phyloP scores from a whole-genome alignment of 305 asterid species.

The Fraxinus velutina region DNA sequence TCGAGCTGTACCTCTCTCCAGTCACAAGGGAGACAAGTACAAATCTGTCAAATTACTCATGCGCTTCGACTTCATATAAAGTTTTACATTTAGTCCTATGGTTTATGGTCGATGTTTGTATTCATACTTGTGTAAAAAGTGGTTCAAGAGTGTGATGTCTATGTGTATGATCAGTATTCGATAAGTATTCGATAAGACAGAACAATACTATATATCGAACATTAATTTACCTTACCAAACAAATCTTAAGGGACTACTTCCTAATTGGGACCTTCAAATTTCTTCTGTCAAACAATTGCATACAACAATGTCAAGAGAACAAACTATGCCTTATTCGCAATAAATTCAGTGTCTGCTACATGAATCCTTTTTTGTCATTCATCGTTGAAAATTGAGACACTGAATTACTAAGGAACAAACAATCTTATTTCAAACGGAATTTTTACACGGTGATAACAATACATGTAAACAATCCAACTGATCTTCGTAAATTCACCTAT shows the following conservation, averaged over 20 bases:
- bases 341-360: background rate
- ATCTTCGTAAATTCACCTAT: background rate
- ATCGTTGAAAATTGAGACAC: background rate
- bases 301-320: background rate
- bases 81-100: background rate
- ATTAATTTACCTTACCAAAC: background rate
- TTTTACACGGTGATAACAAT: background rate
- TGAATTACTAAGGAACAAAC: background rate
- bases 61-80: conserved; percentile 48
- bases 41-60: conserved; percentile 58
- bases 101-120: background rate
- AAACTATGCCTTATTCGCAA: background rate
- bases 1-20: conserved; percentile 55
- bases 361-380: background rate
- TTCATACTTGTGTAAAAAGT: background rate
- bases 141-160: background rate
- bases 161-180: background rate
- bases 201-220: background rate
- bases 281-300: background rate
- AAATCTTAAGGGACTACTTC: background rate
- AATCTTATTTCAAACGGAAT: background rate
- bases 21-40: conserved; percentile 64
- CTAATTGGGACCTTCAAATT: background rate
- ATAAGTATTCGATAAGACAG: background rate
- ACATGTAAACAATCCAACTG: background rate